Conservation (phyloP, 371 early-diverging fungal genomes). For the Mucor irregularis region DNA sequence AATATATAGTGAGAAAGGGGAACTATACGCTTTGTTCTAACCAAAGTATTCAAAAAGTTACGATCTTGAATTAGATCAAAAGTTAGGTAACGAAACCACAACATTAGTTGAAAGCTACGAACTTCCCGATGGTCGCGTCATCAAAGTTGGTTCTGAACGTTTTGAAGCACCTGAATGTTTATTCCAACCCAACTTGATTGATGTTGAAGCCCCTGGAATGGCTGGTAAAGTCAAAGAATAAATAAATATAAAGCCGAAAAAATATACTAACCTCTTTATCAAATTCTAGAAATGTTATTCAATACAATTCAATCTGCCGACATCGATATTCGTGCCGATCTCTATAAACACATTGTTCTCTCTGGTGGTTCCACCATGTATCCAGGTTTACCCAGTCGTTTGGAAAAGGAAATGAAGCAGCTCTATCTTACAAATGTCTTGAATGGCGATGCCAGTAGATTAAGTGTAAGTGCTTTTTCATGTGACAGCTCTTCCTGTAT, state of each 20-base stretch:
- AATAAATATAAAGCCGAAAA: background rate
- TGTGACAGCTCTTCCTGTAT: background rate
- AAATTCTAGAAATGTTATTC: slow-evolving; percentile 79
- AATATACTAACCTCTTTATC: background rate
- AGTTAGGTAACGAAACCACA: slow-evolving; percentile 95
- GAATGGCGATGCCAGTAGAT: slow-evolving; percentile 79
- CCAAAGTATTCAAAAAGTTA: slow-evolving; percentile 57
- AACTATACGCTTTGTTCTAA: too few species aligned
- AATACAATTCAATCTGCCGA: slow-evolving; percentile 90
- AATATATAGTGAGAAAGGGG: background rate
- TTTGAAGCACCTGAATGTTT: slow-evolving; percentile 98
- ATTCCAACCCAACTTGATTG: slow-evolving; percentile 96
- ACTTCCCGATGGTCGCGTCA: slow-evolving; percentile 97
- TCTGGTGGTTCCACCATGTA: slow-evolving; percentile 99
- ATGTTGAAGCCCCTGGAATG: slow-evolving; percentile 91
- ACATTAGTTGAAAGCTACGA: slow-evolving; percentile 95
- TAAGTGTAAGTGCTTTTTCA: slow-evolving; percentile 82
- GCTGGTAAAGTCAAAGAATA: slow-evolving; percentile 62
- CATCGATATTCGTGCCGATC: slow-evolving; percentile 90
- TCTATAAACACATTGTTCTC: slow-evolving; percentile 95
- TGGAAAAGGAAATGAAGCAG: slow-evolving; percentile 98
- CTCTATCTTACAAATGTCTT: slow-evolving; percentile 89
- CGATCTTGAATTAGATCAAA: slow-evolving; percentile 91
- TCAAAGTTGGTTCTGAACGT: slow-evolving; percentile 96
- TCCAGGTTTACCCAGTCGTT: slow-evolving; percentile 92